phyloP scores from a whole-genome alignment of 768 basidiomycete genomes.

The Lactarius tabidus region DNA sequence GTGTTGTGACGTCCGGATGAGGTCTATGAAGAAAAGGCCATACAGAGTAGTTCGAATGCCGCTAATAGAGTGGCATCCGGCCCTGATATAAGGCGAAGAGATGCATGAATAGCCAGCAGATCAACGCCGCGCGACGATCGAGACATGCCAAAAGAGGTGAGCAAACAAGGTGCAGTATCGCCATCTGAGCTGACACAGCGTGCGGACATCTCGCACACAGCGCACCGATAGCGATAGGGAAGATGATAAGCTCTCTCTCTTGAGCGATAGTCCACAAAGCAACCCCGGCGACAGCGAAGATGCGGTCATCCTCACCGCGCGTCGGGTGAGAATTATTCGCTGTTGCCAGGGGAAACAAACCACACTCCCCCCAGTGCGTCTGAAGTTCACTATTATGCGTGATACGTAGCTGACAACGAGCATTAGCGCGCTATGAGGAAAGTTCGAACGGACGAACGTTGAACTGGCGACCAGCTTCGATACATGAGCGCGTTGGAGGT shows the following conservation, averaged over 20 bases:
- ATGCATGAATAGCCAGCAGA: slow-evolving; percentile 9
- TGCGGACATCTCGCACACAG: slow-evolving; percentile 7
- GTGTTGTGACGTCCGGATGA: neutral
- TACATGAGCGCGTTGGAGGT: neutral
- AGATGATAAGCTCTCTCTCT: neutral
- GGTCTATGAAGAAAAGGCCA: slow-evolving; percentile 1
- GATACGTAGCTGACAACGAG: neutral
- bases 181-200: slow-evolving; percentile 6
- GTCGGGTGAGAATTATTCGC: slow-evolving; percentile 12
- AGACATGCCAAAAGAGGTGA: slow-evolving; percentile 15
- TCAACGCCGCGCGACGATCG: slow-evolving; percentile 21
- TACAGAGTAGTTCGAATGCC: slow-evolving; percentile 15
- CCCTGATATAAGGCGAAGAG: slow-evolving; percentile 21
- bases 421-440: neutral
- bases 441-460: slow-evolving; percentile 1
- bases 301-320: slow-evolving; percentile 7
- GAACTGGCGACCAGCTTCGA: neutral
- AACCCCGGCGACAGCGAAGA: slow-evolving; percentile 8
- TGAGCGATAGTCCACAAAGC: slow-evolving; percentile 7
- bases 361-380: slow-evolving; percentile 6
- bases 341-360: slow-evolving; percentile 8
- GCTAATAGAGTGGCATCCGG: slow-evolving; percentile 4
- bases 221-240: neutral
- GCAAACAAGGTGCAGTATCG: slow-evolving; percentile 1
- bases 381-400: neutral